Conservation (phyloP, 148 eudicot genomes). For the Rhododendron ferrugineum region DNA sequence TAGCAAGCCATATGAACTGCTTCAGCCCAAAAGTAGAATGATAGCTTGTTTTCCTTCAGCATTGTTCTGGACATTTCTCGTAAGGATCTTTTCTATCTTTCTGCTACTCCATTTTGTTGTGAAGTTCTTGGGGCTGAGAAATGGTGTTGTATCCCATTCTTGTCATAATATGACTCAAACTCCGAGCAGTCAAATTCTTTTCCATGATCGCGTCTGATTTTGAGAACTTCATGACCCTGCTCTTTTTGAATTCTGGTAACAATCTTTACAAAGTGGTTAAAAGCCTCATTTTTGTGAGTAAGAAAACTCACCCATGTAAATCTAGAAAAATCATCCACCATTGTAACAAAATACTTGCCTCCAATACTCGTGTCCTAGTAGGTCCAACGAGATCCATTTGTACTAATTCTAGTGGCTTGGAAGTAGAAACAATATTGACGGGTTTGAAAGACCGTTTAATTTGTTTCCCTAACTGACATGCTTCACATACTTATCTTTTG, state of each 20-base stretch:
- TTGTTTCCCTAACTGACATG: neutral
- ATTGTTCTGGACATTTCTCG: neutral
- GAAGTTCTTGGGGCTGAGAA: neutral
- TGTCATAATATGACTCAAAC: neutral
- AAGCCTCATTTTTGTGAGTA: neutral
- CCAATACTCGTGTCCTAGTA: neutral
- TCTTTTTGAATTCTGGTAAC: neutral
- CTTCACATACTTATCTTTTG: neutral
- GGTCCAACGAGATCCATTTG: neutral
- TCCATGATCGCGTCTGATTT: neutral
- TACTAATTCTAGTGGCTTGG: neutral
- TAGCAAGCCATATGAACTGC: neutral
- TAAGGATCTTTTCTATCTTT: neutral
- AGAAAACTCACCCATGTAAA: neutral
- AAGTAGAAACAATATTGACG: neutral
- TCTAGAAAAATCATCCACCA: neutral
- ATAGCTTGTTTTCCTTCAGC: neutral
- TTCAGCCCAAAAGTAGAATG: neutral
- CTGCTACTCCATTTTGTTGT: neutral
- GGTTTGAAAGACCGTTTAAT: neutral
- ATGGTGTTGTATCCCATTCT: neutral
- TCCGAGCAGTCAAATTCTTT: neutral
- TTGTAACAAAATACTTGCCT: too few species aligned
- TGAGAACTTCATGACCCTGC: neutral
- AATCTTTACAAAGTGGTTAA: neutral